A percentile compares a stretch with the other conserved stretches of the same genome.
These are phyloP conservation scores for Kodamaea arcana DNA, from an alignment of 1,139 yeast genomes.

Conservation along the genomic window DNA sequence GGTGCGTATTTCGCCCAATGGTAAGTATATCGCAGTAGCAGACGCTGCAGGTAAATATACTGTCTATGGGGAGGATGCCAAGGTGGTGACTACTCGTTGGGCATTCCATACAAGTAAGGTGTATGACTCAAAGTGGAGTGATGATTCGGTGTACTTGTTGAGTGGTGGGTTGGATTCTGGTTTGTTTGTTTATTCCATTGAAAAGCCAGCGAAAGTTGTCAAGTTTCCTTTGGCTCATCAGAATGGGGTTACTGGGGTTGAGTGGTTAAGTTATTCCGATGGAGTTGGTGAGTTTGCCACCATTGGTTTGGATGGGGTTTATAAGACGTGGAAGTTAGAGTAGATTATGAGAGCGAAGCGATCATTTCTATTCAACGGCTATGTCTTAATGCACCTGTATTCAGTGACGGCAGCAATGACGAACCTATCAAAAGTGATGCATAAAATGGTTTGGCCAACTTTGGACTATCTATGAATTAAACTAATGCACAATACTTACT, in stretches of 20 bases:
- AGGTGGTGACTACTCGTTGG: constrained; percentile 85
- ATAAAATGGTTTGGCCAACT: no score
- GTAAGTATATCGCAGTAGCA: constrained; percentile 72
- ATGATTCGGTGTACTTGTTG: constrained; percentile 65
- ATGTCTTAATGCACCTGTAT: no score
- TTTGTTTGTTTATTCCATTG: constrained; percentile 73
- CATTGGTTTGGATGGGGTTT: constrained; percentile 78
- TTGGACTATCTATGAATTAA: no score
- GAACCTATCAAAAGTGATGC: no score
- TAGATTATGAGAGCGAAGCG: no score
- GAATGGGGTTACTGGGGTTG: constrained; percentile 74
- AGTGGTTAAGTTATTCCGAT: constrained; percentile 51
- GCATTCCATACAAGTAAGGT: constrained; percentile 87
- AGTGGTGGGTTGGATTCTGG: constrained; percentile 85
- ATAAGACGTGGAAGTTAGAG: constrained; percentile 67
- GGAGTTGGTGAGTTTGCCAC: constrained; percentile 45
- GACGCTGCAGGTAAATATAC: constrained; percentile 82
- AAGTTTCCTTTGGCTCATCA: constrained; percentile 81
- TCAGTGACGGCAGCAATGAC: no score
- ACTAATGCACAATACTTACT: no score
- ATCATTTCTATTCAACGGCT: no score
- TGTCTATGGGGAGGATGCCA: constrained; percentile 54
- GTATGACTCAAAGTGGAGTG: constrained; percentile 73
- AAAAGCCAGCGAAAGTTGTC: constrained; percentile 70
- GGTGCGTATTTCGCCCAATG: constrained; percentile 69